Base-by-base conservation (phyloP, 2,329 filamentous ascomycete species). In the Nothophoma quercina region DNA sequence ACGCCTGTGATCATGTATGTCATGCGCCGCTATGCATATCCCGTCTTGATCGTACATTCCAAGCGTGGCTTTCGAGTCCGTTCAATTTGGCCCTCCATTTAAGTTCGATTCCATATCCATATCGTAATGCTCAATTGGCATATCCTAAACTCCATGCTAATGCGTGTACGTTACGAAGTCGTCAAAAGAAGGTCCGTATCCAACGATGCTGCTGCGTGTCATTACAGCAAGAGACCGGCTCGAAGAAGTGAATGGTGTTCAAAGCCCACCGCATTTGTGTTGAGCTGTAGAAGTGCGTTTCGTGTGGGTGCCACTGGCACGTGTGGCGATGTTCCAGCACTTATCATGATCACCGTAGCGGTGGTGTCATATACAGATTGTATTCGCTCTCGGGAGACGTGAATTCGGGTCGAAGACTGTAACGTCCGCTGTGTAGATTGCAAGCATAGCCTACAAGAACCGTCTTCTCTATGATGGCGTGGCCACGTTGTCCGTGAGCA, bases 371-470 rank as follows among this genome's bases (percentile, higher is more conserved):
- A 38, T 63, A 69, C 26, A 53, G 34, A 41, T 54, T 64, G 51
- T 70, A 70, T 29, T 65, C 70, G 38, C 63, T 69, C 42, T 71
- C 69, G 25, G 67, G 61, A 16, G 65, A 62, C 9, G 68, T 55
- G 25, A 60, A 61, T 18, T 56, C 44, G 36, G 55, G 45, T 15
- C 44, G 58, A 21, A 38, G 15, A 40, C 41, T 48, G 38, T 65
- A 64, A 40, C 66, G 60, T 55, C 55, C 69, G 42, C 67, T 71
- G 71, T 91, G 88, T 21, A 72, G 73, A 36, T 78, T 74, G 76
- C 92, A 96, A 44, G 88, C 83, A 70, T 95, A 95, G 43, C 92
- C 93, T 19, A 96, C 91, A 16, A 90, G 80, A 43, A 96, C 89
- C 6, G 85, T 89, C 71, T 88, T 88, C 68, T 90, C 87, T 62